Conservation (phyloP, 768 basidiomycete genomes). For the Rubroboletus satanas region DNA sequence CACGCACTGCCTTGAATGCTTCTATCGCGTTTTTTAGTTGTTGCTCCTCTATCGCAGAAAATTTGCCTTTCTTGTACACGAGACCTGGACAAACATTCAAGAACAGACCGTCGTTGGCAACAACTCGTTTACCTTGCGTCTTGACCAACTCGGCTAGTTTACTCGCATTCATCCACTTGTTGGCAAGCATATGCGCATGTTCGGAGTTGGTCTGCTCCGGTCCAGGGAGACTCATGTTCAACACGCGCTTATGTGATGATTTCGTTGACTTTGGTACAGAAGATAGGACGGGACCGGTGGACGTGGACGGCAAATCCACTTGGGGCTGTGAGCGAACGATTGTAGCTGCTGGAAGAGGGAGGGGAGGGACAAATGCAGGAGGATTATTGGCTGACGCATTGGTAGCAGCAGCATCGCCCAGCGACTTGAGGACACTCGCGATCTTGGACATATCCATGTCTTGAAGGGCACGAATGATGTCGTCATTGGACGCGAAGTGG, state of each 20-base stretch:
- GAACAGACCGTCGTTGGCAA: not conserved
- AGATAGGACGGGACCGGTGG: slow-evolving; percentile 40
- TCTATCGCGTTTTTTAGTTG: slow-evolving; percentile 64
- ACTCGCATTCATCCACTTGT: slow-evolving; percentile 70
- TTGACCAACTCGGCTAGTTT: slow-evolving; percentile 68
- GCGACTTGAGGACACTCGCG: slow-evolving; percentile 58
- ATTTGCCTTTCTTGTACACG: slow-evolving; percentile 86
- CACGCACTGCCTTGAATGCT: slow-evolving; percentile 53
- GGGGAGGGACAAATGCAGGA: slow-evolving; percentile 21
- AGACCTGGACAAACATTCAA: slow-evolving; percentile 46
- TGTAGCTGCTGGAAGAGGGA: slow-evolving; percentile 24
- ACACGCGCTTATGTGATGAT: slow-evolving; percentile 35
- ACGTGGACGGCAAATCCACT: slow-evolving; percentile 40
- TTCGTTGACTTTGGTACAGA: slow-evolving; percentile 36
- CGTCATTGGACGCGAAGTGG: slow-evolving; percentile 59
- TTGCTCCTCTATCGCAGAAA: slow-evolving; percentile 73
- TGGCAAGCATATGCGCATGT: slow-evolving; percentile 68
- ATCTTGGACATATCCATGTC: slow-evolving; percentile 67
- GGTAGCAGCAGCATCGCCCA: slow-evolving; percentile 55
- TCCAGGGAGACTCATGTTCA: slow-evolving; percentile 42
- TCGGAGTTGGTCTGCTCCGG: slow-evolving; percentile 44
- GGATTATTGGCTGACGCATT: slow-evolving; percentile 29
- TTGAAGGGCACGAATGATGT: slow-evolving; percentile 69
- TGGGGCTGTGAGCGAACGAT: slow-evolving; percentile 34
- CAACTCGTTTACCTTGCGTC: slow-evolving; percentile 50